Base-by-base conservation (phyloP, 805 yeast species). In the Kazachstania africana region DNA sequence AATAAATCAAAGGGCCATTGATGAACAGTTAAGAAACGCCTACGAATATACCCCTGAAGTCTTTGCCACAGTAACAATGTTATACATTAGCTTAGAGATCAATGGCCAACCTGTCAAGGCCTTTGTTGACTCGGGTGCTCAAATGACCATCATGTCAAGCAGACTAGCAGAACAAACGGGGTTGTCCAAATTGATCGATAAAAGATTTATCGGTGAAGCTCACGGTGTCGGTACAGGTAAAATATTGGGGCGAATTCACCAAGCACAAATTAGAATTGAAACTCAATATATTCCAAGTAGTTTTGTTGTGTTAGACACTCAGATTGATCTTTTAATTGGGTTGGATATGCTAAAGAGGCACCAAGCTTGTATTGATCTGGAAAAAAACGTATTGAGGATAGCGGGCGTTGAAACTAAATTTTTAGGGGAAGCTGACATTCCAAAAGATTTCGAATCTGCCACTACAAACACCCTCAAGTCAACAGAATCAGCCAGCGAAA, bases 51-150 rank as follows among this genome's bases (percentile, higher is more conserved):
- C 88, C 4, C 98, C 99, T 0, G 99, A 91, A 53, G 68, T 81
- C 23, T 91, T 91, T 58, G 77, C 85, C 0, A 57, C 68, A 0
- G 93, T 88, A 3, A 70, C 71, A 20, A 85, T 91, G 95, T 66
- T 91, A 24, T 88, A 78, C 55, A 74, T 91, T 12, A 66, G 75
- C 34, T 65, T 84, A 25, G 77, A 72, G 42, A 78, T 88, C 23
- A 87, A 91, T 47, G 88, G 91, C 1, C 64, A 67, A 28, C 75
- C 77, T 15, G 78, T 85, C 3, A 82, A 82, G 51, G 97, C 97
- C 0, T 84, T 91, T 61, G 94, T 91, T 4, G 99, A 91, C 53
- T 75, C 96, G 0, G 98, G 99, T 2, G 97, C 99, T 0, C 95
- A 85, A 54, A 63, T 73, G 18, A 85, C 98, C 0, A 77, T 91